Evolutionary conservation across 2,329 filamentous ascomycete species (phyloP), one percentile per base, ranked within the genome.

Genomic region (Herpotrichia juniperi): DNA sequence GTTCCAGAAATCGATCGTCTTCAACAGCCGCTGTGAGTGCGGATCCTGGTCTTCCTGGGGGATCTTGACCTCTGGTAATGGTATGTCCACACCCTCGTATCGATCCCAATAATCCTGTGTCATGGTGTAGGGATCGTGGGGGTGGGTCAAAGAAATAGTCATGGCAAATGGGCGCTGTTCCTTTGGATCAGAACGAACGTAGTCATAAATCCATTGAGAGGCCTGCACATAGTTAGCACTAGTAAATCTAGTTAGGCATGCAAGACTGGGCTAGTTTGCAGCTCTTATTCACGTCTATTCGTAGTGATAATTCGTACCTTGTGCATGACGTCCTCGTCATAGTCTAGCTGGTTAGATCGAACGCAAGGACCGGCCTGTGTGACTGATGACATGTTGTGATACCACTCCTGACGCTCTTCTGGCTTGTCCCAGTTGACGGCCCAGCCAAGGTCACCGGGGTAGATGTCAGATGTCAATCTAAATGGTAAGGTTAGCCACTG

Each of bases 311-410:
- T 46, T 12, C 63, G 63, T 56, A 74, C 72, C 73, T 88, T 90
- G 79, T 90, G 93, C 87, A 97, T 93, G 72, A 96, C 91, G 76
- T 97, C 93, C 76, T 96, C 93, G 66, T 97, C 93, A 65, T 93
- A 97, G 73, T 97, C 93, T 46, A 97, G 83, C 80, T 97, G 93
- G 77, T 97, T 97, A 76, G 91, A 96, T 60, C 92, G 85, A 34
- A 96, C 88, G 65, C 92, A 96, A 25, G 88, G 85, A 9, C 93
- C 93, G 0, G 93, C 93, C 74, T 97, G 91, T 67, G 93, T 80
- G 62, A 97, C 93, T 6, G 92, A 96, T 67, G 90, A 93, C 76
- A 93, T 92, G 73, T 97, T 96, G 80, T 97, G 93, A 72, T 69
- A 97, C 90, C 92, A 97, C 76, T 97, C 93, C 35, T 93, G 85